Evolutionary conservation across 768 basidiomycete genomes (phyloP), one percentile per base, ranked within the genome.

Genomic region (Tulasnella sp.): DNA sequence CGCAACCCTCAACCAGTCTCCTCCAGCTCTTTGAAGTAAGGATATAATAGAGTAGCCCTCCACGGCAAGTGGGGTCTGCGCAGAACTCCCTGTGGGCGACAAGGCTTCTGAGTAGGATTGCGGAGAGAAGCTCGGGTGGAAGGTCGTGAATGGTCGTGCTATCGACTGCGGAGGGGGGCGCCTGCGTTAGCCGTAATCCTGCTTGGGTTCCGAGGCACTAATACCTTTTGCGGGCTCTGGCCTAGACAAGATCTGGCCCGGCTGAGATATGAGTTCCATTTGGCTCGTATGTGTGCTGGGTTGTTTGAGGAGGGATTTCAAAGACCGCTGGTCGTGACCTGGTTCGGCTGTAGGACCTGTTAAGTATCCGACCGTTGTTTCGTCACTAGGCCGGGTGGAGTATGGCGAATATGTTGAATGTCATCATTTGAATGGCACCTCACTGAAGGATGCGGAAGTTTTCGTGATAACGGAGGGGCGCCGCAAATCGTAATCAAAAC

Each of bases 261-360:
- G n/a, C 54, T 54, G 54, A n/a, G 54, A 54, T 24, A n/a, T 5
- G 54, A 22, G 54, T 54, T 54, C 54, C 54, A 54, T 54, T n/a
- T 54, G 54, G 54, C 12, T n/a, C 12, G 54, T 24, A 1, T 54
- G 50, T 54, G 54, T 54, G 54, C 24, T 54, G n/a, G 24, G 54
- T n/a, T 54, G 54, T n/a, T 54, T 54, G 22, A 54, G 54, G 54
- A 54, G 54, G 54, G 54, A 54, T 54, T 54, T 54, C 54, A 54
- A 54, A 54, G 54, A 54, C 54, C 54, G 54, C 54, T 54, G 54
- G 8, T n/a, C n/a, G 54, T 54, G 54, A 54, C 54, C 54, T 24
- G n/a, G 54, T 54, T n/a, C 22, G 54, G 54, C 54, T 54, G 54
- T n/a, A 54, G 54, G 54, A 54, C 54, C 7, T n/a, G 54, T 54